Percentiles rank a stretch among this genome's conserved stretches.
These are phyloP conservation scores for Lecanosticta acicola DNA, from an alignment of 2,329 filamentous ascomycete genomes.

Conservation along the genomic window DNA sequence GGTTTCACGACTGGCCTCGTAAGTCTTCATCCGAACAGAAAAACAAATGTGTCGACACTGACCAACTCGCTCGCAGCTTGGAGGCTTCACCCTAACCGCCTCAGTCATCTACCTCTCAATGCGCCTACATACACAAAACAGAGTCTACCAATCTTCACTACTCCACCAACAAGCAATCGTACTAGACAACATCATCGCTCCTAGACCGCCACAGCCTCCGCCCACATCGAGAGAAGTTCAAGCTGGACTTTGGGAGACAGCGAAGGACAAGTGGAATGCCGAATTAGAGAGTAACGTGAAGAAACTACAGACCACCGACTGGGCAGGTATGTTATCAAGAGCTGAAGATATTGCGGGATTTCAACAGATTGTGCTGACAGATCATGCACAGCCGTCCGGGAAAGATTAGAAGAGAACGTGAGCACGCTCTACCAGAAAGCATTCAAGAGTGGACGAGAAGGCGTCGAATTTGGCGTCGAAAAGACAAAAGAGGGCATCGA, in stretches of 20 bases:
- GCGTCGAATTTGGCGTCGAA: constrained; percentile 8
- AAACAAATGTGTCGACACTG: constrained; percentile 1
- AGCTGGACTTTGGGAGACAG: constrained; percentile 41
- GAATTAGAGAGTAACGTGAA: constrained; percentile 41
- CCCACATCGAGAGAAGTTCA: constrained; percentile 36
- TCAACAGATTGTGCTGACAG: not conserved
- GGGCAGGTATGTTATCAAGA: constrained; percentile 35
- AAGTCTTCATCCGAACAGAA: constrained; percentile 16
- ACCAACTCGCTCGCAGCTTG: constrained; percentile 35
- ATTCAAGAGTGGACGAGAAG: constrained; percentile 22
- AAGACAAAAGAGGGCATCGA: constrained; percentile 1
- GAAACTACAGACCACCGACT: constrained; percentile 42
- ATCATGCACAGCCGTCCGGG: constrained; percentile 22
- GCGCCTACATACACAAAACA: constrained; percentile 43
- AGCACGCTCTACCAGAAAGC: constrained; percentile 31
- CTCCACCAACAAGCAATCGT: constrained; percentile 43
- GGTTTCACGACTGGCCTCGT: constrained; percentile 50
- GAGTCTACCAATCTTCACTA: constrained; percentile 41
- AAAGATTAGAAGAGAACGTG: constrained; percentile 39
- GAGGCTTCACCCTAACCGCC: constrained; percentile 48
- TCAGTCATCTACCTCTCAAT: constrained; percentile 38
- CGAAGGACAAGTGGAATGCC: constrained; percentile 48
- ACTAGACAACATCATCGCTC: constrained; percentile 41
- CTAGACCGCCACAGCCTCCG: constrained; percentile 36
- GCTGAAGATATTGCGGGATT: too few species aligned